A percentile compares a stretch with the other conserved stretches of the same genome.
Evolutionary conservation across 257 asterid genomes (phyloP).

Genomic region (Avicennia marina): DNA sequence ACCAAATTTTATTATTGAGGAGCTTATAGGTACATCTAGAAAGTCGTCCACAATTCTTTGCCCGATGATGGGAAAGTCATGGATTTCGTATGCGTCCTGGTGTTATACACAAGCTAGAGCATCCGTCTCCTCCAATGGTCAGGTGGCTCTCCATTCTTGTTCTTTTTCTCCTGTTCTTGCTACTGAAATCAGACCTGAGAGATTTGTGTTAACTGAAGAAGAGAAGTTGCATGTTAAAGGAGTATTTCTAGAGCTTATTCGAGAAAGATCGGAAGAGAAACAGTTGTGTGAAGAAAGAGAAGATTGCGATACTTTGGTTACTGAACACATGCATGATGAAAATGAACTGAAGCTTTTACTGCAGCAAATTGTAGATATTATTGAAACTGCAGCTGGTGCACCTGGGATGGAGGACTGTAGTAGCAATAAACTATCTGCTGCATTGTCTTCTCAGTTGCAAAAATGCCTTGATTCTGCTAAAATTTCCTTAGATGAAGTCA

Average conservation of each 20-base stretch:
- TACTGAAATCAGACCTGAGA: slow-evolving; percentile 59
- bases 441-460: slow-evolving; percentile 63
- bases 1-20: slow-evolving; percentile 44
- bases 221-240: slow-evolving; percentile 58
- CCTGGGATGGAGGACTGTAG: slow-evolving; percentile 69
- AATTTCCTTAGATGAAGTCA: slow-evolving; percentile 41
- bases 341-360: slow-evolving; percentile 33
- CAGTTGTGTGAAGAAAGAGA: slow-evolving; percentile 38
- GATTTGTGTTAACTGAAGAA: slow-evolving; percentile 61
- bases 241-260: slow-evolving; percentile 41
- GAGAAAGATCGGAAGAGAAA: slow-evolving; percentile 30
- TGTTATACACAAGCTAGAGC: slow-evolving; percentile 75
- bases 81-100: slow-evolving; percentile 96
- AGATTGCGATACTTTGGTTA: slow-evolving; percentile 25
- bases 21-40: slow-evolving; percentile 68
- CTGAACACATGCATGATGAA: slow-evolving; percentile 31
- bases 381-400: slow-evolving; percentile 74
- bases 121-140: slow-evolving; percentile 40
- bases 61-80: slow-evolving; percentile 91
- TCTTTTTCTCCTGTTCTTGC: slow-evolving; percentile 63
- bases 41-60: slow-evolving; percentile 79
- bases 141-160: slow-evolving; percentile 42
- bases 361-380: slow-evolving; percentile 51
- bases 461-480: slow-evolving; percentile 44
- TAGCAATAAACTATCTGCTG: slow-evolving; percentile 46